phyloP scores from a whole-genome alignment of 768 basidiomycete species.

The Lactarius deliciosus region DNA sequence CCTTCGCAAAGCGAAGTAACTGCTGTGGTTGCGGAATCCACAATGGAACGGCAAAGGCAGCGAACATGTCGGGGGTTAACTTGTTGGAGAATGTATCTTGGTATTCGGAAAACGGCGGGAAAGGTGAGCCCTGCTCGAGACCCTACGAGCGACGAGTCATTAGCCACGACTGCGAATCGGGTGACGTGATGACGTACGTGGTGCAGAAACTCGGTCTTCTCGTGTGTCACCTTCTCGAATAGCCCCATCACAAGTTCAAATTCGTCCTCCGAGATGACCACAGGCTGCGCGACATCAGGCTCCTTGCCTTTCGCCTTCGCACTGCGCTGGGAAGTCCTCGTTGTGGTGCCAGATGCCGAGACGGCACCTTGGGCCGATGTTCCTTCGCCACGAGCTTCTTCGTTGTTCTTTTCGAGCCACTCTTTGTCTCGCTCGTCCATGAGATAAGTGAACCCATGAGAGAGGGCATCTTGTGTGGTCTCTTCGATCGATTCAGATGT shows the following conservation, averaged over 20 bases:
- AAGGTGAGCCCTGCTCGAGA: slow-evolving; percentile 63
- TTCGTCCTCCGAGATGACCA: slow-evolving; percentile 83
- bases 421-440: slow-evolving; percentile 96
- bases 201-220: slow-evolving; percentile 86
- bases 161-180: slow-evolving; percentile 2
- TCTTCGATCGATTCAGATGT: slow-evolving; percentile 89
- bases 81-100: slow-evolving; percentile 63
- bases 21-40: slow-evolving; percentile 65
- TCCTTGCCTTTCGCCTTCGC: slow-evolving; percentile 86
- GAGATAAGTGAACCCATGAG: slow-evolving; percentile 80
- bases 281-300: slow-evolving; percentile 60
- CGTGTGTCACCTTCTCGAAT: slow-evolving; percentile 88
- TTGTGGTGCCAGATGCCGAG: slow-evolving; percentile 54
- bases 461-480: slow-evolving; percentile 54
- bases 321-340: slow-evolving; percentile 53
- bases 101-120: slow-evolving; percentile 73
- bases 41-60: slow-evolving; percentile 62
- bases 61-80: slow-evolving; percentile 62
- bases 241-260: slow-evolving; percentile 96
- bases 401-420: slow-evolving; percentile 93
- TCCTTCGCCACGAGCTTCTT: slow-evolving; percentile 81
- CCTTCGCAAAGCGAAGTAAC: slow-evolving; percentile 67
- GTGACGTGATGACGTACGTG: slow-evolving; percentile 55
- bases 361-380: slow-evolving; percentile 74
- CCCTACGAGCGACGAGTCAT: slow-evolving; percentile 41